These are phyloP conservation scores for Alternaria burnsii DNA, from an alignment of 2,329 filamentous ascomycete genomes.

Conservation along the genomic window DNA sequence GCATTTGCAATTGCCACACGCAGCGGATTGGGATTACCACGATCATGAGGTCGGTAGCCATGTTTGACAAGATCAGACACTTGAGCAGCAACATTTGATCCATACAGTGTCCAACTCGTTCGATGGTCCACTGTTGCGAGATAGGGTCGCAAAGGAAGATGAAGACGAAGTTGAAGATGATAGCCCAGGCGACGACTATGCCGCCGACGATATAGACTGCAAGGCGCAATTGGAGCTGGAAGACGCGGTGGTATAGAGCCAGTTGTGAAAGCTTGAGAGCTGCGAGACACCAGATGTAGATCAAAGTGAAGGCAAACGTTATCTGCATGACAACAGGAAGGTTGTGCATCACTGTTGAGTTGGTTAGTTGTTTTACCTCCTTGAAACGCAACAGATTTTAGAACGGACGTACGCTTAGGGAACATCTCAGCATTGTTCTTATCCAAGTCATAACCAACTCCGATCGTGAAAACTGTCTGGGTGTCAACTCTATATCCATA, in stretches of 20 bases:
- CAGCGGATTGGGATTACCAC: constrained; percentile 24
- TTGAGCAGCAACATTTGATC: constrained; percentile 33
- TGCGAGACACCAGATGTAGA: constrained; percentile 33
- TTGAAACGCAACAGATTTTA: background rate
- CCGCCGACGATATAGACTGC: constrained; percentile 25
- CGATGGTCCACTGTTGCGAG: constrained; percentile 32
- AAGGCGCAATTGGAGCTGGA: constrained; percentile 19
- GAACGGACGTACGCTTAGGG: constrained; percentile 20
- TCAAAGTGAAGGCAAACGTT: constrained; percentile 31
- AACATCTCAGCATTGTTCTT: constrained; percentile 14
- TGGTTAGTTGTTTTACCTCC: background rate
- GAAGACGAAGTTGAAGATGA: constrained; percentile 34
- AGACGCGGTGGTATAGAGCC: constrained; percentile 30
- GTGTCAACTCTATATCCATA: background rate
- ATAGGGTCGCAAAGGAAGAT: constrained; percentile 36
- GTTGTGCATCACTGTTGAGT: constrained; percentile 22
- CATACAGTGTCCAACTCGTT: constrained; percentile 32
- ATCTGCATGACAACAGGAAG: constrained; percentile 33
- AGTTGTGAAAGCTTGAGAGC: constrained; percentile 33
- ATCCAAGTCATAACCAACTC: constrained; percentile 30
- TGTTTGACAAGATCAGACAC: constrained; percentile 28
- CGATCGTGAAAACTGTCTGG: constrained; percentile 24
- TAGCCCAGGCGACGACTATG: constrained; percentile 29
- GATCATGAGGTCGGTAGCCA: constrained; percentile 28
- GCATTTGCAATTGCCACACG: constrained; percentile 33